Evolutionary conservation across 805 yeast genomes (phyloP), one percentile per base, ranked within the genome.

Genomic region (Ogataea ganodermae): DNA sequence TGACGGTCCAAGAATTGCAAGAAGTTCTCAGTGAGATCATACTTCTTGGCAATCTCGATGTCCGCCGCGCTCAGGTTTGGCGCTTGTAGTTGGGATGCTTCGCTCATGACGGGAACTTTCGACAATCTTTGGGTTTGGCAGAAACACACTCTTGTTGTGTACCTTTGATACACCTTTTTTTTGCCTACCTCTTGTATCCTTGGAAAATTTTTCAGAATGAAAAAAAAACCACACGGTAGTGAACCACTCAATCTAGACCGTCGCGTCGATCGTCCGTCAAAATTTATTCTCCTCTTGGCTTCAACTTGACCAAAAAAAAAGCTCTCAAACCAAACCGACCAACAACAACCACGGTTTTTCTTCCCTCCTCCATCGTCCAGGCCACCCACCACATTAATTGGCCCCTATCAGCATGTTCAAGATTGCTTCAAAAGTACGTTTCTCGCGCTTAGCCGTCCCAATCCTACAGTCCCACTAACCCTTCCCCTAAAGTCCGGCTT

Each of bases 1-100:
- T 81, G 85, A 51, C 86, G 74, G 66, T 83, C 89, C 57, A 83
- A 65, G 58, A 79, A 83, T 36, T 80, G 80, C 51, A 78, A 67
- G 51, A 83, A 63, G 62, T 76, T 74, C 43, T 69, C 68, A 8
- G 84, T 77, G 60, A 82, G 65, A 56, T 81, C 86, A 62, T 76
- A 76, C 53, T 75, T 61, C 51, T 72, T 70, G 20, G 79, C 79
- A 45, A 72, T 60, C 38, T 61, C 73, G 35, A 71, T 57, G 55
- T 75, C 75, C 28, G 60, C 59, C 9, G 59, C 51, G 24, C 66
- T 56, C n/a, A 61, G 49, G 41, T 59, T 52, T 30, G 49, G 50
- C 31, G 38, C 46, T 36, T 46, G 53, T 9, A 48, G 20, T 30
- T 40, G 43, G 26, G 43, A 40, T 13, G 35, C 21, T 20, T 40